Conservation (phyloP, 1,139 yeast genomes). For the Pichia sp. region DNA sequence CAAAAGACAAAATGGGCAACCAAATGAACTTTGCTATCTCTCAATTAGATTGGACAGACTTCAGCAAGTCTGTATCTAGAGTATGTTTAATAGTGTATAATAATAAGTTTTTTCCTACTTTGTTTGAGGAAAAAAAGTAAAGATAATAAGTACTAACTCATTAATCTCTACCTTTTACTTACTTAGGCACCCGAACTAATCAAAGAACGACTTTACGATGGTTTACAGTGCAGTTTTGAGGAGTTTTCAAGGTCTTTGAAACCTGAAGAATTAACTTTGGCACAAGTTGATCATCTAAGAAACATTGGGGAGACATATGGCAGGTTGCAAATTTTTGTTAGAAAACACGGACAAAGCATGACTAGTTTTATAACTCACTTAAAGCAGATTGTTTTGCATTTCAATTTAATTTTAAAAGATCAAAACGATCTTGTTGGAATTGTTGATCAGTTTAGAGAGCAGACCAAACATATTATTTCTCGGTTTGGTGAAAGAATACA, state of each 20-base stretch:
- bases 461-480: slow-evolving; percentile 9
- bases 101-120: too few relatives aligned
- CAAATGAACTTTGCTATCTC: slow-evolving; percentile 14
- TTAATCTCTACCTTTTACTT: too few relatives aligned
- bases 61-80: slow-evolving; percentile 17
- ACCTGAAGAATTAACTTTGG: slow-evolving; percentile 6
- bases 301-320: slow-evolving; percentile 15
- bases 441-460: slow-evolving; percentile 10
- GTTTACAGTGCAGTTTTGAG: too few relatives aligned
- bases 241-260: neutral
- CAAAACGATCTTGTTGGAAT: neutral
- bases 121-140: too few relatives aligned
- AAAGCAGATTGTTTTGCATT: slow-evolving; percentile 4
- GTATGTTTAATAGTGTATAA: slow-evolving; percentile 10
- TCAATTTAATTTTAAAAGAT: slow-evolving; percentile 10
- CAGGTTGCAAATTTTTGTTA: slow-evolving; percentile 15
- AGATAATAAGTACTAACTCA: too few relatives aligned
- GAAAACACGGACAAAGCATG: slow-evolving; percentile 14
- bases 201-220: slow-evolving; percentile 1
- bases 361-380: slow-evolving; percentile 11
- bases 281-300: slow-evolving; percentile 13
- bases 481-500: slow-evolving; percentile 13
- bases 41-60: slow-evolving; percentile 22
- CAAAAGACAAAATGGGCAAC: too few relatives aligned
- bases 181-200: slow-evolving; percentile 14